phyloP scores from a whole-genome alignment of 208 protist species.

The Balamuthia mandrillaris region DNA sequence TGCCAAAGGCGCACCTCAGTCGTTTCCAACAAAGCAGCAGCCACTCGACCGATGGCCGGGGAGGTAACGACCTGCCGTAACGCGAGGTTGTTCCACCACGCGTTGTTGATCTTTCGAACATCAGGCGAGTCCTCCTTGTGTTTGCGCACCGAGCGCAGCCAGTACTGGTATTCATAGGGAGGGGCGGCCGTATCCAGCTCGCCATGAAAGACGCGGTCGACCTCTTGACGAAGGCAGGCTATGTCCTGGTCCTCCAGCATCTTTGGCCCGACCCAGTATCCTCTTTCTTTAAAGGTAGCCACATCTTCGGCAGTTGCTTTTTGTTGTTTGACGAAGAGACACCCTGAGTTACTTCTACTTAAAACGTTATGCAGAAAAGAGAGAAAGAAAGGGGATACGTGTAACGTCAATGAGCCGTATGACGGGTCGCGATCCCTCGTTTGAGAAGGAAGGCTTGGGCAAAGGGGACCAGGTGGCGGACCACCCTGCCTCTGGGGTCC shows the following conservation, averaged over 20 bases:
- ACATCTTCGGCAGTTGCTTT: not conserved
- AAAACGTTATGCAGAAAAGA: not conserved
- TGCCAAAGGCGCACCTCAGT: not conserved
- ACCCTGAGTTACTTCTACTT: not conserved
- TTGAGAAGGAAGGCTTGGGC: not conserved
- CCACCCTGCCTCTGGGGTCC: not conserved
- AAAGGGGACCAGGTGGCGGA: not conserved
- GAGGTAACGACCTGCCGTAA: not conserved
- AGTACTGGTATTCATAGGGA: conserved; percentile 7
- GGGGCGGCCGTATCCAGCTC: not conserved
- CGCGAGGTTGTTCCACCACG: not conserved
- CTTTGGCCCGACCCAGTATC: not conserved
- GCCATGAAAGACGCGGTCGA: not conserved
- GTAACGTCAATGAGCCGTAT: too few relatives aligned
- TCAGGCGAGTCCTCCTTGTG: not conserved
- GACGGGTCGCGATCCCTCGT: too few relatives aligned
- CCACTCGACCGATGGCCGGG: not conserved
- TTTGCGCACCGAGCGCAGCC: not conserved
- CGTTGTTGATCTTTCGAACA: conserved; percentile 1
- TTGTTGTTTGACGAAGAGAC: too few relatives aligned
- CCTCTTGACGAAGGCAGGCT: not conserved
- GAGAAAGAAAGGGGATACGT: too few relatives aligned
- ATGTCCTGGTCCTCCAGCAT: not conserved
- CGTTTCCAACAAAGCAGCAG: not conserved
- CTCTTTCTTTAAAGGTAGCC: not conserved